Evolutionary conservation across 371 early-diverging fungal species (phyloP).

Genomic region (Haplosporangium sp.): DNA sequence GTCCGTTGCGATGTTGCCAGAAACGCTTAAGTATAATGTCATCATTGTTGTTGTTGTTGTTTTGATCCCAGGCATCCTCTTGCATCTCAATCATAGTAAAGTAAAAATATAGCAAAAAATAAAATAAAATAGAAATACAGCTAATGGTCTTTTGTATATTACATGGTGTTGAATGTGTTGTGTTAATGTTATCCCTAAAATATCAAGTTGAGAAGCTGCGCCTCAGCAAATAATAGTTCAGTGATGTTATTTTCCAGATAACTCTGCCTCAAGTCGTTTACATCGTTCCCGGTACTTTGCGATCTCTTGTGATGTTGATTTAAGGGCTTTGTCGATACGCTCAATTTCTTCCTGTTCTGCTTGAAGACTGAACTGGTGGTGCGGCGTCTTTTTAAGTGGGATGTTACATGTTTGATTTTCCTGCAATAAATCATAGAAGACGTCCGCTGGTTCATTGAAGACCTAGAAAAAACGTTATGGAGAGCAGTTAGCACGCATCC

Average conservation of each 20-base stretch:
- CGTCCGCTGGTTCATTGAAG: slow-evolving; percentile 90
- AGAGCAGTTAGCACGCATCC: background rate
- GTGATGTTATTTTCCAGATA: slow-evolving; percentile 23
- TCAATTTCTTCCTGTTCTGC: slow-evolving; percentile 57
- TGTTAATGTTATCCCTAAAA: background rate
- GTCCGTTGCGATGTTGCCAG: slow-evolving; percentile 52
- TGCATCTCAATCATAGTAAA: background rate
- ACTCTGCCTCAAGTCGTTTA: slow-evolving; percentile 45
- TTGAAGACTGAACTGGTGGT: slow-evolving; percentile 59
- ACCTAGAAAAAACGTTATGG: slow-evolving; percentile 60
- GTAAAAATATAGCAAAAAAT: background rate
- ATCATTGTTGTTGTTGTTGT: too few species aligned
- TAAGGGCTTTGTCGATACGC: slow-evolving; percentile 43
- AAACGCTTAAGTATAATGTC: slow-evolving; percentile 24
- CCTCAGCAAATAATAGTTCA: background rate
- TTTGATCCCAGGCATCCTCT: background rate
- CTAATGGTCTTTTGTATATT: background rate
- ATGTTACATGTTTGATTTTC: slow-evolving; percentile 64
- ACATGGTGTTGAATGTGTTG: slow-evolving; percentile 6
- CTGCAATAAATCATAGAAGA: slow-evolving; percentile 76
- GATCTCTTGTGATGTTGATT: slow-evolving; percentile 45
- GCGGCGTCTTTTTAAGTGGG: slow-evolving; percentile 61
- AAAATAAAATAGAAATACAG: slow-evolving; percentile 2
- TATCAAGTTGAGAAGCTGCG: background rate
- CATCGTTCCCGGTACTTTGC: slow-evolving; percentile 39